Base-by-base conservation (phyloP, 805 yeast genomes). In the Candida arabinofermentans region DNA sequence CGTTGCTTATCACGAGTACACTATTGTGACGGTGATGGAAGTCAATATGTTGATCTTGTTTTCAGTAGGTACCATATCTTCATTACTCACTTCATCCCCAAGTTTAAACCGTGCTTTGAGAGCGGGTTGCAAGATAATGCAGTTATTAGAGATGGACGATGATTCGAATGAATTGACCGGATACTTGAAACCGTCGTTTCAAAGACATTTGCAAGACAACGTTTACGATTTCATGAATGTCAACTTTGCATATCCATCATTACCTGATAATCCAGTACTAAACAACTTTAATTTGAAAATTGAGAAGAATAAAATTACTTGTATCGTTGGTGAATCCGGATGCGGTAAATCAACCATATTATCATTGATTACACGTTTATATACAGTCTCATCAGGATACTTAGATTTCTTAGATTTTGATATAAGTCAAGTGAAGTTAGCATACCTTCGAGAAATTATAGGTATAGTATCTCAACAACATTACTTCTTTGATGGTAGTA, bases 341-440 rank as follows among this genome's bases (percentile, higher is more conserved):
- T 74, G 83, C 12, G 99, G 99, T 0, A 93, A 93, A 61, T 84
- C 96, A 0, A 88, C 98, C 0, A 47, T 91, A 1, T 62, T 79
- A 0, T 66, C 72, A 1, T 51, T 90, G 10, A 48, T 90, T 0
- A 61, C 80, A 2, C 66, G 83, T 37, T 60, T 90, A 1, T 78
- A 78, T 45, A 40, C 45, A 8, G 58, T 58, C 1, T 64, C 70
- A 2, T 49, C 62, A 3, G 48, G 62, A 0, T 72, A 77, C 0
- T 40, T 63, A 0, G 62, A 83, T 2, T 52, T 56, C 8, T 46
- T 83, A 8, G 79, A 74, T 0, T 49, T 53, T 2, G 79, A 79
- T 44, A 64, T 86, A 1, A 59, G 63, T 10, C 54, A 57, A 0
- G 59, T 83, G 34, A 71, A 78, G 40, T 48, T 74, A 1, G 60